Conservation (phyloP, 139 green algal species). For the Pleodorina starrii region DNA sequence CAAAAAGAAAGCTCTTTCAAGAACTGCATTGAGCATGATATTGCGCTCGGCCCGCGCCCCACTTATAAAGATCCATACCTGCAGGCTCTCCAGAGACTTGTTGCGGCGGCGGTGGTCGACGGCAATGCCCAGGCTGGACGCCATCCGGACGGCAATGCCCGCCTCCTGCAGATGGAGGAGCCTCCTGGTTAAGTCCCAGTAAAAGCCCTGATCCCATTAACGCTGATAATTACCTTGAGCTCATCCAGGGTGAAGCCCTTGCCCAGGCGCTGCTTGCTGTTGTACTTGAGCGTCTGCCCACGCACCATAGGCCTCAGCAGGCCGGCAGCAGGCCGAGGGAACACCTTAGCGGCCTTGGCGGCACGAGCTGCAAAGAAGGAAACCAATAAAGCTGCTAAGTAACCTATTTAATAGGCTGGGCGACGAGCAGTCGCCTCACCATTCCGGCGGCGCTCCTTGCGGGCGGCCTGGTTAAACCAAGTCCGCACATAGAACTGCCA, state of each 20-base stretch:
- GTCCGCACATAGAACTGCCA: constrained; percentile 95
- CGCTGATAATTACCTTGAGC: constrained; percentile 89
- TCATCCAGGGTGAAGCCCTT: constrained; percentile 98
- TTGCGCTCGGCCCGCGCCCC: neutral
- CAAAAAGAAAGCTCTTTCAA: no score
- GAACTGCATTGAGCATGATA: no score
- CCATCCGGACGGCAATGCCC: constrained; percentile 92
- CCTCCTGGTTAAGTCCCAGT: neutral
- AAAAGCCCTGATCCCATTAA: neutral
- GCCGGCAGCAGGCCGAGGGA: constrained; percentile 94
- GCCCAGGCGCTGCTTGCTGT: constrained; percentile 93
- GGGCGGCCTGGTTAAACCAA: constrained; percentile 99
- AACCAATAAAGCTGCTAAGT: constrained; percentile 4
- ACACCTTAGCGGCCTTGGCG: constrained; percentile 92
- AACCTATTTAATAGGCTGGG: neutral
- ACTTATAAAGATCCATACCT: constrained; percentile 67
- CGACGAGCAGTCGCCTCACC: constrained; percentile 67
- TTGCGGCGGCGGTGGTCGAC: constrained; percentile 98
- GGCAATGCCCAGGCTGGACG: constrained; percentile 95
- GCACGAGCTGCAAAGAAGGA: constrained; percentile 83
- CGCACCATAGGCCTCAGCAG: constrained; percentile 92
- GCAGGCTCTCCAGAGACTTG: constrained; percentile 92
- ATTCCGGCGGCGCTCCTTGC: constrained; percentile 89
- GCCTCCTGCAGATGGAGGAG: constrained; percentile 85
- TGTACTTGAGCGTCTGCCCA: constrained; percentile 96